Percentiles rank a stretch among this genome's conserved stretches.
Conservation (phyloP, 305 asterid species). For the Rubia tinctorum region DNA sequence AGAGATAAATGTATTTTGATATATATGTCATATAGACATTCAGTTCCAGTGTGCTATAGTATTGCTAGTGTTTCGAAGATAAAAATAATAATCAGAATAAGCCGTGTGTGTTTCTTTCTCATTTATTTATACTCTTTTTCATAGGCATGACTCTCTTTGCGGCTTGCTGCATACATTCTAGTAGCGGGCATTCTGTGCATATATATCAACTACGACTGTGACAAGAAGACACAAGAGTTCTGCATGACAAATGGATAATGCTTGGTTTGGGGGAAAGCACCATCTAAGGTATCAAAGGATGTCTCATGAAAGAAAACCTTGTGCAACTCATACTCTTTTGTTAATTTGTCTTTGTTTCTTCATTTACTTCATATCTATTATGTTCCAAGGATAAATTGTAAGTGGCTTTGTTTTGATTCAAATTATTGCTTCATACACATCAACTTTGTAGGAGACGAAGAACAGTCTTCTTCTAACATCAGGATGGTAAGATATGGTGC, state of each 20-base stretch:
- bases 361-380: too few relatives aligned
- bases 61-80: too few relatives aligned
- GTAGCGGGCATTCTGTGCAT: constrained; percentile 78
- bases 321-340: not conserved
- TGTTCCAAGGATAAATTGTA: not conserved
- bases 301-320: too few relatives aligned
- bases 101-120: not conserved
- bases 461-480: constrained; percentile 81
- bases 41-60: too few relatives aligned
- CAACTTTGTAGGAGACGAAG: constrained; percentile 75
- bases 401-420: constrained; percentile 23
- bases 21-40: too few relatives aligned
- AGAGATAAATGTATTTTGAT: too few relatives aligned
- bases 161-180: constrained; percentile 68
- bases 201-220: constrained; percentile 89
- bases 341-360: too few relatives aligned
- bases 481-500: constrained; percentile 67
- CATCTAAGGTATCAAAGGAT: constrained; percentile 64
- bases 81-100: too few relatives aligned
- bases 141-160: constrained; percentile 19
- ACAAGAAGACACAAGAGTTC: constrained; percentile 92
- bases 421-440: constrained; percentile 85
- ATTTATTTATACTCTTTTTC: not conserved
- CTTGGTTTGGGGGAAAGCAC: constrained; percentile 94
- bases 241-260: constrained; percentile 84